A percentile compares a stretch with the other conserved stretches of the same genome.
Conservation (phyloP, 345 rosid species). For the Crucihimalaya himalaica region DNA sequence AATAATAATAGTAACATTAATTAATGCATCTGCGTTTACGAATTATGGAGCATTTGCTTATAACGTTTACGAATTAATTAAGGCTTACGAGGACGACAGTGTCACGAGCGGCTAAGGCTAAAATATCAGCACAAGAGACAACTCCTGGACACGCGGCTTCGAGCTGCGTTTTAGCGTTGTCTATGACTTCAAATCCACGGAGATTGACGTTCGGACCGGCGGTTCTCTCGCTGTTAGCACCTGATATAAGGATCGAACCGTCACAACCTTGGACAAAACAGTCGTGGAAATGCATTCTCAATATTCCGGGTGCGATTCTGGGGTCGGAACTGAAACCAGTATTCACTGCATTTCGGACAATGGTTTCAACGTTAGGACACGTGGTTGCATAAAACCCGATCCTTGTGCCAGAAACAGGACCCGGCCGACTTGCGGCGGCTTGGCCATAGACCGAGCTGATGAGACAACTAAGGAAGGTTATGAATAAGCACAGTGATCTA, state of each 20-base stretch:
- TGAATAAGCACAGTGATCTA: conserved; percentile 30
- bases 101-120: conserved; percentile 58
- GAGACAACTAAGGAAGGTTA: conserved; percentile 21
- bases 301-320: conserved; percentile 47
- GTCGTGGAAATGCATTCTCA: conserved; percentile 61
- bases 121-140: conserved; percentile 62
- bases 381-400: conserved; percentile 49
- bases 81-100: conserved; percentile 44
- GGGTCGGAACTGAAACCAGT: conserved; percentile 42
- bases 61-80: background rate
- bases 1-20: background rate
- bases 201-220: conserved; percentile 41
- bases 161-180: conserved; percentile 55
- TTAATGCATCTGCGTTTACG: background rate
- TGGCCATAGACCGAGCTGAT: conserved; percentile 27
- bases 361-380: conserved; percentile 48
- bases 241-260: conserved; percentile 52
- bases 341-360: conserved; percentile 43
- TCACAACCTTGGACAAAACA: conserved; percentile 65
- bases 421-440: conserved; percentile 24
- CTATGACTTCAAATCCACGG: conserved; percentile 53
- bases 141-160: conserved; percentile 55
- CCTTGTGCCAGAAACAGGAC: conserved; percentile 40
- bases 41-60: background rate
- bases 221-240: conserved; percentile 47